Percentiles rank a stretch among this genome's conserved stretches.
Evolutionary conservation across 2,329 filamentous ascomycete species (phyloP).

Genomic region (Fusarium decemcellulare): DNA sequence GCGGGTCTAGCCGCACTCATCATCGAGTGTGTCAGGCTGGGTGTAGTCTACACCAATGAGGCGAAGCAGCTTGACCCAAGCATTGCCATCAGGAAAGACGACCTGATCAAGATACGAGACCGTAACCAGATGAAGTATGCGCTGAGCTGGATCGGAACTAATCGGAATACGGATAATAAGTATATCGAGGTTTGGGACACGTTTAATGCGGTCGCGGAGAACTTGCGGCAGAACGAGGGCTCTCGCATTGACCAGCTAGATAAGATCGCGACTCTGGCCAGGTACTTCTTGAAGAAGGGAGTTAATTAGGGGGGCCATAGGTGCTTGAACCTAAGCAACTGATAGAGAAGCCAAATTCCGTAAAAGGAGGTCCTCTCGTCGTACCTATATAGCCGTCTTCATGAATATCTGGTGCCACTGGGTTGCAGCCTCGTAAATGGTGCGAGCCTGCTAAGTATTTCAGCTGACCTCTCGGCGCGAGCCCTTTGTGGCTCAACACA

Average conservation of each 20-base stretch:
- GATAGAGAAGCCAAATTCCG: too few species aligned
- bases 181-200: conserved; percentile 9
- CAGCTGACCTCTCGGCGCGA: too few species aligned
- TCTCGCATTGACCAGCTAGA: conserved; percentile 9
- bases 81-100: conserved; percentile 1
- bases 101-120: neutral
- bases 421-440: too few species aligned
- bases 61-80: neutral
- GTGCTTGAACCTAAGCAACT: too few species aligned
- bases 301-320: neutral
- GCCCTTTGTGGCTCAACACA: too few species aligned
- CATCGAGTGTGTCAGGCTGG: conserved; percentile 14
- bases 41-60: conserved; percentile 13
- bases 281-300: conserved; percentile 11
- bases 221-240: conserved; percentile 11
- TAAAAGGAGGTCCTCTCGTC: too few species aligned
- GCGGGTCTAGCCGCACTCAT: conserved; percentile 19
- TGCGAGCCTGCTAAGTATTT: too few species aligned
- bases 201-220: neutral
- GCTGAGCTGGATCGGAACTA: neutral
- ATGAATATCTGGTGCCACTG: too few species aligned
- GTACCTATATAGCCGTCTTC: too few species aligned
- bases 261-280: conserved; percentile 4
- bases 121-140: conserved; percentile 1
- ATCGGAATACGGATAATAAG: conserved; percentile 11